phyloP scores from a whole-genome alignment of 108 stramenopile genomes.

The Cyclotella sp. region DNA sequence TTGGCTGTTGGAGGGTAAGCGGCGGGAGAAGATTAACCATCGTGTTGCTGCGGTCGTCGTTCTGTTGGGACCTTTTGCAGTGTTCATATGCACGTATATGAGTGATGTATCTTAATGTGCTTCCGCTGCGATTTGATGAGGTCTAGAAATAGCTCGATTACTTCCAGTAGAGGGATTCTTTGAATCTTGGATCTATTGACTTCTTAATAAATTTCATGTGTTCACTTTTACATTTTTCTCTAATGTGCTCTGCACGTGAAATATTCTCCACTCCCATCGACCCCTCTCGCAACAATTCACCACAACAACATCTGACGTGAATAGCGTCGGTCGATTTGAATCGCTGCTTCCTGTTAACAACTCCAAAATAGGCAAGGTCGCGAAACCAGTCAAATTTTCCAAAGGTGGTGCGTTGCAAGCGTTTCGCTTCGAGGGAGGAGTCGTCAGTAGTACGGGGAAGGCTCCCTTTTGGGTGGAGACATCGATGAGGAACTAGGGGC shows the following conservation, averaged over 20 bases:
- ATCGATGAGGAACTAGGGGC: slow-evolving; percentile 35
- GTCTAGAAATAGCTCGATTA: too few relatives aligned
- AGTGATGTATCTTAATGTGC: too few relatives aligned
- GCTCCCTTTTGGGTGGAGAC: slow-evolving; percentile 25
- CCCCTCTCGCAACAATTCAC: neutral
- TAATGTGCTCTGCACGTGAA: neutral
- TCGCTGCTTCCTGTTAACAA: slow-evolving; percentile 29
- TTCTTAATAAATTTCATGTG: too few relatives aligned
- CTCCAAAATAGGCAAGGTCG: slow-evolving; percentile 35
- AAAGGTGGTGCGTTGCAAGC: slow-evolving; percentile 26
- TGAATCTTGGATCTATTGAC: too few relatives aligned
- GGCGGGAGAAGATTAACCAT: too few relatives aligned
- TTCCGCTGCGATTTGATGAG: too few relatives aligned
- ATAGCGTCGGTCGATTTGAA: slow-evolving; percentile 32
- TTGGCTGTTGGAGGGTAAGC: neutral
- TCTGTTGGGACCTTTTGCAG: too few relatives aligned
- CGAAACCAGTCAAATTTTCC: slow-evolving; percentile 29
- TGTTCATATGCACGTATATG: too few relatives aligned
- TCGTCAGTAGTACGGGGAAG: neutral
- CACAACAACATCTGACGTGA: neutral
- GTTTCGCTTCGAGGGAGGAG: slow-evolving; percentile 32
- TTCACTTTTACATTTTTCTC: neutral
- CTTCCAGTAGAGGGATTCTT: too few relatives aligned
- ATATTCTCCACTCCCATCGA: neutral
- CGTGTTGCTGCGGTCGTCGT: too few relatives aligned